Evolutionary conservation across 1,284 basidiomycete species (phyloP), one percentile per base, ranked within the genome.

Genomic region (Wallemia hederae): DNA sequence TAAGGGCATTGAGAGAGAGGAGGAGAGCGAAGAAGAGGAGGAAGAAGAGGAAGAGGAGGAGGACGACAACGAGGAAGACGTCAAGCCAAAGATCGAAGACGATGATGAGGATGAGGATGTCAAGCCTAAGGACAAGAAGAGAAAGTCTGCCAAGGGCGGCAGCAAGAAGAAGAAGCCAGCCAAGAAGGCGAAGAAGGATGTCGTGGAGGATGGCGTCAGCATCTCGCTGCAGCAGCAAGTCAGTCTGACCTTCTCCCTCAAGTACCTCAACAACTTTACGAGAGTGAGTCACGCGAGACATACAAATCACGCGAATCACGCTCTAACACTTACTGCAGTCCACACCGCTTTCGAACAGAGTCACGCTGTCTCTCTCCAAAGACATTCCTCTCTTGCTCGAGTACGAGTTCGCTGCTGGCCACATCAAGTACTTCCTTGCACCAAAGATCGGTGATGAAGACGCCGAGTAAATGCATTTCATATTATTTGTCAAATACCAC

Each of bases 211-310:
- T 59, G 80, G 78, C 59, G 83, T 92, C 61, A 72, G 74, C 64
- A 86, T 96, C 68, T 80, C 85, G 71, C 82, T 92, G 76, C 86
- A 88, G 69, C 82, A 85, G 71, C 81, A 86, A 65, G 92, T 98
- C 65, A 82, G 81, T 49, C 76, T 98, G 61, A 97, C 90, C 1
- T 99, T 99, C 75, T 89, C 85, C 33, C 77, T 97, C 68, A 97
- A 98, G 73, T 99, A 98, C 73, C 80, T 99, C 27, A 80, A 85
- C 71, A 96, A 96, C 75, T 99, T 99, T 71, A 81, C 89, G 63
- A 98, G 39, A 49, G 39, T 49, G 39, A 49, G 39, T 49, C 9
- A 33, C 9, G 31, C 39, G 11, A 49, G 11, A 5, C 9, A 49
- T 49, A 22, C 11, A 49, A 49, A 49, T 5, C 17, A n/a, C 17